A percentile compares a stretch with the other conserved stretches of the same genome.
Conservation (phyloP, 1,284 basidiomycete genomes). For the Naganishia cerealis region DNA sequence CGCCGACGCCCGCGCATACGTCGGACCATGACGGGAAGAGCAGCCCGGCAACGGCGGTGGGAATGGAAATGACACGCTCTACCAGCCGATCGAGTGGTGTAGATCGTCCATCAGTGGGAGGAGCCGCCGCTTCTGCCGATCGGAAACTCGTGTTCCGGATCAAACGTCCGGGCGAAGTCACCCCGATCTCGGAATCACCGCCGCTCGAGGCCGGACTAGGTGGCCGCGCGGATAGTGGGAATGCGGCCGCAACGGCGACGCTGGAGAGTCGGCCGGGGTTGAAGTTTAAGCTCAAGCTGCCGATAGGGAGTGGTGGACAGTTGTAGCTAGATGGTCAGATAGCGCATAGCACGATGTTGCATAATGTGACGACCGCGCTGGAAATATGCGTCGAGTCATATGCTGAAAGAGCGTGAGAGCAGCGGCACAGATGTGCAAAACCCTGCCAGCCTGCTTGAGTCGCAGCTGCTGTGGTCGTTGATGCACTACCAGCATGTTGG, state of each 20-base stretch:
- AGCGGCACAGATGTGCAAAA: too few species aligned
- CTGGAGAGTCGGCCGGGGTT: constrained; percentile 4
- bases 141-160: constrained; percentile 1
- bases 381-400: too few species aligned
- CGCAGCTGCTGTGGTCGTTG: too few species aligned
- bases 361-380: too few species aligned
- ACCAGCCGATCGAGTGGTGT: neutral
- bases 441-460: too few species aligned
- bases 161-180: constrained; percentile 12
- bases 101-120: too few species aligned
- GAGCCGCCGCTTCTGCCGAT: neutral
- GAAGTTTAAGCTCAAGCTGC: constrained; percentile 19
- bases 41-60: neutral
- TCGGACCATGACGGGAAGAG: neutral
- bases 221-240: neutral
- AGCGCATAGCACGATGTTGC: too few species aligned
- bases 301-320: neutral
- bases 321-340: too few species aligned
- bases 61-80: neutral
- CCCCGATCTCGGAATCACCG: constrained; percentile 9
- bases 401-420: too few species aligned
- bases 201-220: neutral
- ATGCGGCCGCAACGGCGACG: neutral
- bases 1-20: neutral
- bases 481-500: too few species aligned